Evolutionary conservation across 2,329 filamentous ascomycete genomes (phyloP), one percentile per base, ranked within the genome.

Genomic region (Pseudomassariella vexata): DNA sequence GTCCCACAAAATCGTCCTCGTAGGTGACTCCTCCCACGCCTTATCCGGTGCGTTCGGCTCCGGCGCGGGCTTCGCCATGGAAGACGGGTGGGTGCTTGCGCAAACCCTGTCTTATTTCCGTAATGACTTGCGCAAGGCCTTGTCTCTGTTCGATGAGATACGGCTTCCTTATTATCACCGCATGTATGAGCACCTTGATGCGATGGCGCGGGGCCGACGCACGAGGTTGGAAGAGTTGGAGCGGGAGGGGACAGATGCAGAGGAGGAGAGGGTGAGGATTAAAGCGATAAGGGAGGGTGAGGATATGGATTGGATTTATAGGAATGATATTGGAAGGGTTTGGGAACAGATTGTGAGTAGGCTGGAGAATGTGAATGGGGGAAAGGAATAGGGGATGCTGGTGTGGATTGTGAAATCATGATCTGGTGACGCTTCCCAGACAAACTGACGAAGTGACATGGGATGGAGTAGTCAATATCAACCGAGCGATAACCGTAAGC

Each of bases 11-110:
- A 43, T 73, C 3, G 70, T 65, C 5, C 56, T 76, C 4, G 60
- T 75, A 1, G 72, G 71, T 7, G 71, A 76, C 40, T 63, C 70
- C 0, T 74, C 68, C 2, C 72, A 76, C 45, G 67, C 71, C 1
- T 55, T 73, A 0, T 70, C 68, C 0, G 67, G 67, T 0, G 57
- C 57, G 0, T 63, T 63, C 24, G 38, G 48, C 34, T 40, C 58
- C 1, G 57, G 57, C 0, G 57, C 57, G 0, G 57, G 56, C 0
- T 62, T 60, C n/a, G 58, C 56, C 3, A 45, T 61, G 28, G 56
- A 60, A 35, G 45, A 52, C 14, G 50, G 49, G 2, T 55, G 46
- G 45, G 36, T 49, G 2, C 32, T 55, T 9, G 50, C 50, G 8
- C 49, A 46, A 23, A 44, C 48, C 6, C 41, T 55, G 9, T 35